Evolutionary conservation across 2,329 filamentous ascomycete genomes (phyloP).

Genomic region (Rhexocercosporidium sp.): DNA sequence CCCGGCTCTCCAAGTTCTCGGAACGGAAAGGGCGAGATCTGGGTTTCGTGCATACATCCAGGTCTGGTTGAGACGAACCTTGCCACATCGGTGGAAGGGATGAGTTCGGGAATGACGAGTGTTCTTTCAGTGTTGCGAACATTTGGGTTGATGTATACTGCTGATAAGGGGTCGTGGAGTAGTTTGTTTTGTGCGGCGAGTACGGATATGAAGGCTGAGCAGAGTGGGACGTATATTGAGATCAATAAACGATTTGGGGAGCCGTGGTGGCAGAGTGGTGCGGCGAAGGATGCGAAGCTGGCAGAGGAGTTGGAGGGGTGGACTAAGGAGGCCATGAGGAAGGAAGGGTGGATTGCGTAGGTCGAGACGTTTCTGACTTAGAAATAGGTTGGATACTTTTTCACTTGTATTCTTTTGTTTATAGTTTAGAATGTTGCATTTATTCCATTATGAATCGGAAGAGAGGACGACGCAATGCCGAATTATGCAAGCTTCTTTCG

Average conservation of each 20-base stretch:
- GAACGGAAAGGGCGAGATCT: constrained; percentile 46
- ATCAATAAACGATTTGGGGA: constrained; percentile 41
- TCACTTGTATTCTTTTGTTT: background rate
- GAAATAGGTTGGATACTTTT: no score
- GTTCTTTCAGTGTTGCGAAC: constrained; percentile 26
- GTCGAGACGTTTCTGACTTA: no score
- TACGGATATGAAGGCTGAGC: constrained; percentile 45
- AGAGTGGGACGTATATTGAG: constrained; percentile 45
- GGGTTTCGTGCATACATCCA: constrained; percentile 47
- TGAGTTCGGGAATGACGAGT: constrained; percentile 22
- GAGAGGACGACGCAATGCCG: background rate
- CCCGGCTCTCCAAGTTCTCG: constrained; percentile 38
- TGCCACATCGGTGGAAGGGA: constrained; percentile 24
- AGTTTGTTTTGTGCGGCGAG: constrained; percentile 45
- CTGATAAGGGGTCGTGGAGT: constrained; percentile 24
- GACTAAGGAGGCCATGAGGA: constrained; percentile 42
- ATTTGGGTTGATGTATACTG: constrained; percentile 40
- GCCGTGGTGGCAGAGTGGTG: constrained; percentile 42
- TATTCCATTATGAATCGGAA: no score
- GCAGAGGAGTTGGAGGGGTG: constrained; percentile 44
- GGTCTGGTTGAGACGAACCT: constrained; percentile 46
- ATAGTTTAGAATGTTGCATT: no score
- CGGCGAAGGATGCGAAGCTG: constrained; percentile 44
- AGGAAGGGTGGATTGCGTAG: constrained; percentile 38
- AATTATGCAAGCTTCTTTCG: background rate